Evolutionary conservation across 1,284 basidiomycete species (phyloP), one percentile per base, ranked within the genome.

Genomic region (Laetiporus sulphureus): DNA sequence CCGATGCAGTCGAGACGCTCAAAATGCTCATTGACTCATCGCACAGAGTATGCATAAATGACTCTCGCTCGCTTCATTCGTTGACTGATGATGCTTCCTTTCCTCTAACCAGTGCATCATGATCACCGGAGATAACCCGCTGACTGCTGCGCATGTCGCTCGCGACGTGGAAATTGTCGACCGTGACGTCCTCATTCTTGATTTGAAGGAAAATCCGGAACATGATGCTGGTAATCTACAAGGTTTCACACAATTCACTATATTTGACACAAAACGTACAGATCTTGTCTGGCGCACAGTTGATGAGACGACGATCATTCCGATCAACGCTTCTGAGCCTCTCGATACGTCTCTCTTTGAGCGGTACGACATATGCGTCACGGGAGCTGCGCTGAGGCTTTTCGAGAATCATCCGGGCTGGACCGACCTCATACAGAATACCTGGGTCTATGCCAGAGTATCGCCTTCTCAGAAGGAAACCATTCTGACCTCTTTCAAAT

Each of bases 71-170:
- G 7, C 16, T 32, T 6, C 11, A n/a, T n/a, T 18, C 16, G 32
- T 8, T 20, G 34, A 33, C 8, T 20, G 8, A 32, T 10, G 7
- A n/a, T 13, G n/a, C n/a, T 16, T n/a, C n/a, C n/a, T n/a, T n/a
- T n/a, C n/a, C n/a, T n/a, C n/a, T 4, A 24, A 5, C 8, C 16
- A 88, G 90, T 96, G 94, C 60, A 75, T 97, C 48, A 97, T 97
- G 93, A 97, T 97, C 51, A 97, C 93, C 35, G 93, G 93, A 33
- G 93, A 97, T 64, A 97, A 97, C 62, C 94, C 93, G 12, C 68
- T 97, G 42, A 97, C 94, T 0, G 93, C 93, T 13, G 83, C 89
- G 1, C 93, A 97, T 60, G 92, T 97, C 32, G 93, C 94, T 16
- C 77, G 77, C 24, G 91, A 94, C 56, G 94, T 97, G 6, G 93